Evolutionary conservation across 179 eudicot genomes (phyloP), one percentile per base, ranked within the genome.

Genomic region (Spergularia azorica): DNA sequence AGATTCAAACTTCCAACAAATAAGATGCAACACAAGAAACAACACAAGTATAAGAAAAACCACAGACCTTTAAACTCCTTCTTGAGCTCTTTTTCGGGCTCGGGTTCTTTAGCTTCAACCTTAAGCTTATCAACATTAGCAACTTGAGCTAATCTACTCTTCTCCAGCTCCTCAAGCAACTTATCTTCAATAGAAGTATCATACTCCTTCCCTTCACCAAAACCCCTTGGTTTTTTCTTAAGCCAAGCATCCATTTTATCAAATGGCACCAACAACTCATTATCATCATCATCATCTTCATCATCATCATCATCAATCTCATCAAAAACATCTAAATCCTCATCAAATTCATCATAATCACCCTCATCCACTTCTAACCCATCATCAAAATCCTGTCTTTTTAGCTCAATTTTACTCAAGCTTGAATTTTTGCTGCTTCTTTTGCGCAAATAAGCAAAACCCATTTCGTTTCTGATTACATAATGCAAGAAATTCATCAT

Each of bases 141-240:
- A 79, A 89, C 72, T 82, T 91, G 99, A 76, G 94, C 94, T 79
- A 76, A 77, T 68, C 89, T 84, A 71, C 91, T 87, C 83, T 85
- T 88, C 83, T 87, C 92, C 52, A 95, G 86, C 71, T 93, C 99
- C 41, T 85, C 92, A 67, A 89, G 81, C 80, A 95, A 75, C 63
- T 88, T 88, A 74, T 95, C 96, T 85, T 95, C 99, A 81, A 90
- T n/a, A 1, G 88, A 83, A 78, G 99, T 93, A 81, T 93, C 98
- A 79, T 95, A 95, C 61, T 71, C 92, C 60, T 87, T 95, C 16
- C 93, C 99, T 76, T 87, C 94, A 21, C 98, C 98, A 81, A 95
- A 93, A 18, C 99, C 98, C 76, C 76, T 79, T 58, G 98, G 99
- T 85, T 84, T 91, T 41, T 80, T 83, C 83, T 71, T 62, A 43